A percentile compares a stretch with the other conserved stretches of the same genome.
phyloP scores from a whole-genome alignment of 2,329 filamentous ascomycete genomes.

The Coleophoma crateriformis region DNA sequence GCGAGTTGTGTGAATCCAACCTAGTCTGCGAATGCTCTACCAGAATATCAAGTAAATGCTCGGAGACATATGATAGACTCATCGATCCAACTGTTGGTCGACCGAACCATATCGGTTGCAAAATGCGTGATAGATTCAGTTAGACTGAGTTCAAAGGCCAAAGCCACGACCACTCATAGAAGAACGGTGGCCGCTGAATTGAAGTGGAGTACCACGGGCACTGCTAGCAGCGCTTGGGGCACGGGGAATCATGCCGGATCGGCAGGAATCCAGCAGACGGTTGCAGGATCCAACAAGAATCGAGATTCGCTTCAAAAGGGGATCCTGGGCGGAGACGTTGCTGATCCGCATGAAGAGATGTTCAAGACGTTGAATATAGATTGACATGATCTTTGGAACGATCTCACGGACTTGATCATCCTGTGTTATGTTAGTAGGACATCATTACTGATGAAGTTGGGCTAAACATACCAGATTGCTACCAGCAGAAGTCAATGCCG shows the following conservation, averaged over 20 bases:
- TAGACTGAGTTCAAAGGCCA: not conserved
- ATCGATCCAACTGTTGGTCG: constrained; percentile 2
- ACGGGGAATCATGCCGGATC: constrained; percentile 2
- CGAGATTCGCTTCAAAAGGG: constrained; percentile 41
- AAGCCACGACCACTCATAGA: not conserved
- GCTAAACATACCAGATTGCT: constrained; percentile 26
- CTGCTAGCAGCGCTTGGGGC: constrained; percentile 1
- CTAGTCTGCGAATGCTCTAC: constrained; percentile 11
- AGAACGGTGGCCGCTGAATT: not conserved
- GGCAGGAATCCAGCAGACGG: constrained; percentile 21
- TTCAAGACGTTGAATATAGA: constrained; percentile 46
- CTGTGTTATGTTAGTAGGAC: constrained; percentile 30
- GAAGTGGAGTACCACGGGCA: not conserved
- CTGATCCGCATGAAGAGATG: constrained; percentile 45
- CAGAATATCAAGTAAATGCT: constrained; percentile 14
- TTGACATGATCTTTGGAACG: constrained; percentile 50
- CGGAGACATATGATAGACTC: constrained; percentile 12
- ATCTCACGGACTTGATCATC: constrained; percentile 49
- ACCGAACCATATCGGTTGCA: not conserved
- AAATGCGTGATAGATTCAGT: constrained; percentile 1
- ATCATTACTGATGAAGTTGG: not conserved
- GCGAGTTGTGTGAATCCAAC: constrained; percentile 5
- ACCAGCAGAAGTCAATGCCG: constrained; percentile 35
- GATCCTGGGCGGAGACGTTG: constrained; percentile 40
- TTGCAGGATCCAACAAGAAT: constrained; percentile 31